Evolutionary conservation across 192 early-diverging fungal species (phyloP), one percentile per base, ranked within the genome.

Genomic region (Coemansia sp.): DNA sequence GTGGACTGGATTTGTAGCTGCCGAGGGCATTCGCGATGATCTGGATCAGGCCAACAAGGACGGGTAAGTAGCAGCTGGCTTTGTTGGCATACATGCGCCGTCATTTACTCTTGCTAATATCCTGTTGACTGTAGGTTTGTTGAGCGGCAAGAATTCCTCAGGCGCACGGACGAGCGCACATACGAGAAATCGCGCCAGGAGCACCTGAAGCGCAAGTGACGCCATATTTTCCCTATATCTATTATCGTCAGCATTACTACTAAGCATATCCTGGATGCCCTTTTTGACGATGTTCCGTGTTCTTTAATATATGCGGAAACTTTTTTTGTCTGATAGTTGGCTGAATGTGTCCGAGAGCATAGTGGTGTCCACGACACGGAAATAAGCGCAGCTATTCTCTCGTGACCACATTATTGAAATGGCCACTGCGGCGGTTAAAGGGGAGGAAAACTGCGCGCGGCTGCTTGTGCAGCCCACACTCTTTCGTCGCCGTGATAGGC

Each of bases 21-120:
- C 59, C 14, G 68, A 74, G 67, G 81, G 81, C 6, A 72, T 83
- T 54, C 75, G 81, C 45, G 81, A 78, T 3, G 81, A 83, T 14
- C 67, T 83, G n/a, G 64, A 78, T 60, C 71, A 67, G 60, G 75
- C 81, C 3, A 83, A 83, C 64, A 83, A 83, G 72, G 81, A 83
- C 62, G 81, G 81, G 59, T 83, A 69, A 54, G 69, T 63, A 36
- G 35, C 17, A 9, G 10, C 37, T 6, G 3, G 14, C 29, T 3
- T 36, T 33, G 27, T 34, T 34, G 4, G 66, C 17, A 31, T 48
- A 48, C 45, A 50, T 35, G 44, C 31, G 40, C 17, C 48, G 7
- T 19, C 41, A 27, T 17, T 27, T 19, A n/a, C 34, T n/a, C 6
- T 40, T 60, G 11, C 19, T 60, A 21, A 34, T 46, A 61, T 61